Base-by-base conservation (phyloP, 2,329 filamentous ascomycete species). In the Acarospora socialis region DNA sequence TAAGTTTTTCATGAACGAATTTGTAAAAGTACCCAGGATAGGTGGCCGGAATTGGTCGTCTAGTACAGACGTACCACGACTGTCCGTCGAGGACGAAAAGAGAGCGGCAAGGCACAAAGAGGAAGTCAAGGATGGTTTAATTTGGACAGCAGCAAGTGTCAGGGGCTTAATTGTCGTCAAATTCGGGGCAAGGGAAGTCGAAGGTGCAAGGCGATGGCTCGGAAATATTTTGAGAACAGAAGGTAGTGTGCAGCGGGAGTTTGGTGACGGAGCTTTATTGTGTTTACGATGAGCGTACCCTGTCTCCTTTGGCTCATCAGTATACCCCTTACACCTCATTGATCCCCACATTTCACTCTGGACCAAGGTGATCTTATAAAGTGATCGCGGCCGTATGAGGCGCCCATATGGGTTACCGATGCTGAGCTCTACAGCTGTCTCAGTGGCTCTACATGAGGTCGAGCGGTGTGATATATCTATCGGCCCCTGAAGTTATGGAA, bases 81-180 rank as follows among this genome's bases (percentile, higher is more conserved):
- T 13, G 16, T 8, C 7, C 10, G 20, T 29, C 35, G 1, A 35
- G 24, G 43, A 49, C 19, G 38, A 46, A 4, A 46, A 50, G 4
- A 39, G 39, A 4, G 61, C 63, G 17, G 49, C 49, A 30, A 66
- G 78, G 38, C 59, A 78, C 13, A 49, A 54, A 33, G 60, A 64
- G 48, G 80, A 90, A 52, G 65, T 57, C 38, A 48, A 55, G 7
- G 60, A 67, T 29, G 69, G 69, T 10, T 54, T 92, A 3, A 61
- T 87, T 3, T 93, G 84, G 82, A 86, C 83, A 16, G 81, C 80
- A 8, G 81, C 84, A 9, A 69, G 68, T 16, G 73, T 92, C 20
- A 68, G 84, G 32, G 78, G 82, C 3, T 93, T 87, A 48, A 77
- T 90, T 3, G 78, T 95, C 44, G 79, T 95, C 44, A 95, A 95